Percentiles rank a stretch among this genome's conserved stretches.
phyloP scores from a whole-genome alignment of 2,329 filamentous ascomycete species.

The Bipolaris gigantea region DNA sequence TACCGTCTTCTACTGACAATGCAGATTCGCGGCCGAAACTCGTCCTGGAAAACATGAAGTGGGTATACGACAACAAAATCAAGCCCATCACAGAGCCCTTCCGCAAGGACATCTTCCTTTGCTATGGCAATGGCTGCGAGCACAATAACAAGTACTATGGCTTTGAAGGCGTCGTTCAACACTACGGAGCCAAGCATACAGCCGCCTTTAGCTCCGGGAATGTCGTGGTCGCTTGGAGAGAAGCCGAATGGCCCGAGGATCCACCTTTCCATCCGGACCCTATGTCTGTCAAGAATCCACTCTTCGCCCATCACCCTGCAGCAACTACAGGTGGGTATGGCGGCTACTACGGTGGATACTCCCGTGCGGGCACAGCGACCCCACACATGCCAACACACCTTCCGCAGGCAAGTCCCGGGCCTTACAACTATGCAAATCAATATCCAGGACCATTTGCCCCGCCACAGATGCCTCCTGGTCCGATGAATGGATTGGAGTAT shows the following conservation, averaged over 20 bases:
- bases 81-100: constrained; percentile 67
- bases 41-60: constrained; percentile 83
- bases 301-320: constrained; percentile 34
- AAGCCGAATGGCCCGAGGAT: constrained; percentile 75
- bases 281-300: constrained; percentile 47
- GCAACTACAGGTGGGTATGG: constrained; percentile 30
- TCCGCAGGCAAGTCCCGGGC: constrained; percentile 43
- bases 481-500: constrained; percentile 33
- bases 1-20: constrained; percentile 9
- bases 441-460: constrained; percentile 44
- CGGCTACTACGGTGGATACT: constrained; percentile 42
- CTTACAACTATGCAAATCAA: constrained; percentile 39
- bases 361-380: constrained; percentile 42
- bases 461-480: constrained; percentile 32
- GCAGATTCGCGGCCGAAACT: constrained; percentile 62
- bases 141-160: constrained; percentile 68
- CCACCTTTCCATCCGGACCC: constrained; percentile 72
- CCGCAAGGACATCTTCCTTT: constrained; percentile 74
- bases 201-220: constrained; percentile 68
- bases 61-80: constrained; percentile 77
- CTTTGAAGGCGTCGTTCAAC: constrained; percentile 78
- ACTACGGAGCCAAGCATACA: constrained; percentile 83
- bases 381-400: constrained; percentile 41
- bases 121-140: constrained; percentile 64
- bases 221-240: constrained; percentile 73